Conservation (phyloP, 371 early-diverging fungal species). For the Zopfochytrium polystomum region DNA sequence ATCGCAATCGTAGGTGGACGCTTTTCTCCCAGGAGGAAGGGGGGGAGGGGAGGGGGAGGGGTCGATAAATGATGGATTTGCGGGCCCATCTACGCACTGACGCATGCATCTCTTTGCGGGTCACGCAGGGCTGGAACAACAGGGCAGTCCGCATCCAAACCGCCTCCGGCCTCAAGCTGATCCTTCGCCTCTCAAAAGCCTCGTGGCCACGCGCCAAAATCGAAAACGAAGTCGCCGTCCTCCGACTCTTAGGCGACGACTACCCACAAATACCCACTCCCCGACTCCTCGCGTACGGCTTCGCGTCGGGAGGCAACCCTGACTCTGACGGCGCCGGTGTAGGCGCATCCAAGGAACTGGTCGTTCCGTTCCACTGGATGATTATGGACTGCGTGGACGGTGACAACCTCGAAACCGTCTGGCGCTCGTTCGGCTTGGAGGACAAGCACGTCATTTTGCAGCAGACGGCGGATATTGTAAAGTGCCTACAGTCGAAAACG, state of each 20-base stretch:
- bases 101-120: too few species aligned
- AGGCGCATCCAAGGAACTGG: neutral
- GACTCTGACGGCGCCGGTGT: too few species aligned
- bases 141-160: conserved; percentile 15
- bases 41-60: too few species aligned
- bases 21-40: too few species aligned
- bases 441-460: conserved; percentile 1
- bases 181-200: conserved; percentile 18
- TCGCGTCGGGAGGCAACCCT: too few species aligned
- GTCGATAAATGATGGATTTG: too few species aligned
- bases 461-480: neutral
- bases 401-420: conserved; percentile 19
- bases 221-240: conserved; percentile 9
- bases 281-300: neutral
- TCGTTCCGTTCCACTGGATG: conserved; percentile 16
- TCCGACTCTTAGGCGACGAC: neutral
- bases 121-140: conserved; percentile 28
- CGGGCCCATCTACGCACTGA: too few species aligned
- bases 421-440: conserved; percentile 4
- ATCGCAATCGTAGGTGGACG: too few species aligned
- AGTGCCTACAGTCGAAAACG: neutral
- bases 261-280: neutral
- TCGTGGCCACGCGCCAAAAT: conserved; percentile 19
- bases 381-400: conserved; percentile 16
- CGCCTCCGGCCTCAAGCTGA: neutral